phyloP scores from a whole-genome alignment of 805 yeast species.

The Saccharomycopsis selenospora region DNA sequence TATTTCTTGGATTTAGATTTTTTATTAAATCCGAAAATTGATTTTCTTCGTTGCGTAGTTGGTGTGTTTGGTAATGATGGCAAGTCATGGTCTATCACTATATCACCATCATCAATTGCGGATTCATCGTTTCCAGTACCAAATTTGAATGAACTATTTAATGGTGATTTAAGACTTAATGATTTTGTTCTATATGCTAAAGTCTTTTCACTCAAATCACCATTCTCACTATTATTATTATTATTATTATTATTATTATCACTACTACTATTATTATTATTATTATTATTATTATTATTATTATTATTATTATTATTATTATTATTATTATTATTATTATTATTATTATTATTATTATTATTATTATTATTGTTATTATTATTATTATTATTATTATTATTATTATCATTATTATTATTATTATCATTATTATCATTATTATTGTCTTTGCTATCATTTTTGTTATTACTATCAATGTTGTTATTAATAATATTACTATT shows the following conservation, averaged over 20 bases:
- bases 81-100: background rate
- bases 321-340: background rate
- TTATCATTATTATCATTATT: background rate
- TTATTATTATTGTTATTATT: conserved; percentile 4
- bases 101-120: background rate
- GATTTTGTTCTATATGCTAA: conserved; percentile 1
- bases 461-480: background rate
- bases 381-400: no score
- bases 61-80: background rate
- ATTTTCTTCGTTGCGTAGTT: conserved; percentile 8
- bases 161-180: conserved; percentile 7
- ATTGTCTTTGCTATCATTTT: background rate
- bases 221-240: background rate
- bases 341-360: background rate
- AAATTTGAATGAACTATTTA: background rate
- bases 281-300: background rate
- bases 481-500: background rate
- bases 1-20: background rate
- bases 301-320: background rate
- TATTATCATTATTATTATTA: background rate
- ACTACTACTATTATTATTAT: background rate
- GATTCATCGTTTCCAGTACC: background rate
- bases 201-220: background rate
- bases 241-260: no score
- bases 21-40: conserved; percentile 17